Percentiles rank a stretch among this genome's conserved stretches.
phyloP scores from a whole-genome alignment of 805 yeast species.

The Babjeviella inositovora region DNA sequence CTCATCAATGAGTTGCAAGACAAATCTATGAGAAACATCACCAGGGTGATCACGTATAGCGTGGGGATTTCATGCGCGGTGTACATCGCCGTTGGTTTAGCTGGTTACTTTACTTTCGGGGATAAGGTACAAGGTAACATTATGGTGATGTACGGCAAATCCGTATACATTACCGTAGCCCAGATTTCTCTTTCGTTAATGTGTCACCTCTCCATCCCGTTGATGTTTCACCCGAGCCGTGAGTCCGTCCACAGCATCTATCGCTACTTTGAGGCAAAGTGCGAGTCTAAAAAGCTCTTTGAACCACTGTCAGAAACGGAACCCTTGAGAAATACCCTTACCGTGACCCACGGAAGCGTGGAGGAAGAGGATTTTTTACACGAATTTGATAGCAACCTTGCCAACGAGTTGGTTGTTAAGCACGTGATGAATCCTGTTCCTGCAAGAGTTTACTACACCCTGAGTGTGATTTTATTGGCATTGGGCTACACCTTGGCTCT shows the following conservation, averaged over 20 bases:
- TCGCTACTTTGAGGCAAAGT: constrained; percentile 32
- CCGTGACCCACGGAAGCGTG: too few relatives aligned
- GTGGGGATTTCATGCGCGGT: constrained; percentile 34
- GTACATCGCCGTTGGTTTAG: constrained; percentile 47
- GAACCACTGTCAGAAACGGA: too few relatives aligned
- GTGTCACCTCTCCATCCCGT: constrained; percentile 65
- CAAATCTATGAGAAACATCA: constrained; percentile 29
- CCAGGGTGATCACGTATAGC: constrained; percentile 25
- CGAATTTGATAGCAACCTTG: too few relatives aligned
- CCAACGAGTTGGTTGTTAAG: too few relatives aligned
- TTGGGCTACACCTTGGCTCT: constrained; percentile 40
- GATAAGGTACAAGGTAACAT: constrained; percentile 47
- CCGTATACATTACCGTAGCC: constrained; percentile 24
- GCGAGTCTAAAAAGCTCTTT: too few relatives aligned
- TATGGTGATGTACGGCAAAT: constrained; percentile 47
- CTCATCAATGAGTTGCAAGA: constrained; percentile 55
- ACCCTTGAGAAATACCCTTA: too few relatives aligned
- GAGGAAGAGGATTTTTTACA: constrained; percentile 3
- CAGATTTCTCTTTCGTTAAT: constrained; percentile 40
- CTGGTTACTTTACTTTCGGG: constrained; percentile 71
- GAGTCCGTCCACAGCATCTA: constrained; percentile 54
- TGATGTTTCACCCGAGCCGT: constrained; percentile 72
- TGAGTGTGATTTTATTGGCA: constrained; percentile 29
- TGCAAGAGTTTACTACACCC: too few relatives aligned
- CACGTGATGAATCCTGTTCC: too few relatives aligned